phyloP scores from a whole-genome alignment of 805 yeast species.

The Wickerhamomyces chambardii region DNA sequence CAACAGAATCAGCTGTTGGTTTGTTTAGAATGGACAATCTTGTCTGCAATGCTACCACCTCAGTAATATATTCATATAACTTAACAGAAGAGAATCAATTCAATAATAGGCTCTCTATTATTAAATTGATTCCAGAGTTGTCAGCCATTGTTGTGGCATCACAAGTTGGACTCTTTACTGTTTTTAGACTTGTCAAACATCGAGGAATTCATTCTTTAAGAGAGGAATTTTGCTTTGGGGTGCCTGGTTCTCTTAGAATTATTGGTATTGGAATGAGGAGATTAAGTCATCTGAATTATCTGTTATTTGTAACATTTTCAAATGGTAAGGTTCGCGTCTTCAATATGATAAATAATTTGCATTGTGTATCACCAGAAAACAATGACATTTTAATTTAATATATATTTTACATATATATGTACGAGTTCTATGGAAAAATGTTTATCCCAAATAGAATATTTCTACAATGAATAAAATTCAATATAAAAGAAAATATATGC shows the following conservation, averaged over 20 bases:
- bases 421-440: no score
- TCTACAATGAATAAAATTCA: no score
- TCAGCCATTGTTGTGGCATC: conserved; percentile 31
- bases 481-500: no score
- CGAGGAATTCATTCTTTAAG: conserved; percentile 32
- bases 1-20: conserved; percentile 36
- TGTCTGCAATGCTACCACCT: conserved; percentile 38
- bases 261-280: background rate
- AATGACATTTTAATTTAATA: no score
- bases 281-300: background rate
- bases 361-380: no score
- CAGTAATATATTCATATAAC: conserved; percentile 28
- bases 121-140: conserved; percentile 27
- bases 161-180: conserved; percentile 32
- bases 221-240: conserved; percentile 22
- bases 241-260: background rate
- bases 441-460: no score
- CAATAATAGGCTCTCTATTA: conserved; percentile 19
- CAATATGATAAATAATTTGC: no score
- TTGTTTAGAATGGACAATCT: conserved; percentile 35
- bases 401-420: no score
- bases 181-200: conserved; percentile 31
- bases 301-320: no score
- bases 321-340: no score
- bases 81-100: conserved; percentile 5